Evolutionary conservation across 2,329 filamentous ascomycete genomes (phyloP).

Genomic region (Penicillium sp.): DNA sequence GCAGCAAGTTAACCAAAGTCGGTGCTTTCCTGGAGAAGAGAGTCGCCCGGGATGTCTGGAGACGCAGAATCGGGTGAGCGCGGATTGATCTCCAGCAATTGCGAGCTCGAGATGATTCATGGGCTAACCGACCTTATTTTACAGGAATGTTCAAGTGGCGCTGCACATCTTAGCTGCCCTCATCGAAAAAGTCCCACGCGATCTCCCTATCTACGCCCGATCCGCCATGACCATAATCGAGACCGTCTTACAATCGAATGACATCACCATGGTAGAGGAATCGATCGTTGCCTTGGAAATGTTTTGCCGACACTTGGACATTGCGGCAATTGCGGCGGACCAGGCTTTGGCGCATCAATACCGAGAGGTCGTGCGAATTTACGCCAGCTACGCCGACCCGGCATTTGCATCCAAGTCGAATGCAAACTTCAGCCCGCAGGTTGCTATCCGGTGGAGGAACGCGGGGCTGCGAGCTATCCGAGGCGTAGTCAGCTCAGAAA

Average conservation of each 20-base stretch:
- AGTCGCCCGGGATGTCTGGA: slow-evolving; percentile 87
- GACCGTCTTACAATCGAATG: slow-evolving; percentile 77
- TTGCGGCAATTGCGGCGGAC: slow-evolving; percentile 79
- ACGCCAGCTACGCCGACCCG: slow-evolving; percentile 75
- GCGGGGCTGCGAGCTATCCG: slow-evolving; percentile 75
- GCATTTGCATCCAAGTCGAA: slow-evolving; percentile 49
- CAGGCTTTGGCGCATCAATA: slow-evolving; percentile 80
- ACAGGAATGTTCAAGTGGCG: slow-evolving; percentile 87
- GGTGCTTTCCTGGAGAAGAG: slow-evolving; percentile 92
- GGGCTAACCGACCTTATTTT: slow-evolving; percentile 9
- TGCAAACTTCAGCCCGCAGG: slow-evolving; percentile 63
- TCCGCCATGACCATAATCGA: slow-evolving; percentile 82
- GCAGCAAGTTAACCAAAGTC: slow-evolving; percentile 95
- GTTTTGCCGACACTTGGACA: slow-evolving; percentile 86
- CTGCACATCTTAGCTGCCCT: slow-evolving; percentile 87
- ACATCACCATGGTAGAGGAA: slow-evolving; percentile 90
- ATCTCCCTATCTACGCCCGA: slow-evolving; percentile 82
- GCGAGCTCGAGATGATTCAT: not conserved
- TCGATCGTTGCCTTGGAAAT: slow-evolving; percentile 82
- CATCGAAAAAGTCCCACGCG: slow-evolving; percentile 88
- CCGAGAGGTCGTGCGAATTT: slow-evolving; percentile 74
- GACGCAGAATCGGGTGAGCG: slow-evolving; percentile 78
- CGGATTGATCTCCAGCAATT: not conserved
- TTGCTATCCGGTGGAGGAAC: slow-evolving; percentile 75
- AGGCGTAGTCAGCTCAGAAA: slow-evolving; percentile 76